Conservation (phyloP, 2,329 filamentous ascomycete species). For the Xylaria arbuscula region DNA sequence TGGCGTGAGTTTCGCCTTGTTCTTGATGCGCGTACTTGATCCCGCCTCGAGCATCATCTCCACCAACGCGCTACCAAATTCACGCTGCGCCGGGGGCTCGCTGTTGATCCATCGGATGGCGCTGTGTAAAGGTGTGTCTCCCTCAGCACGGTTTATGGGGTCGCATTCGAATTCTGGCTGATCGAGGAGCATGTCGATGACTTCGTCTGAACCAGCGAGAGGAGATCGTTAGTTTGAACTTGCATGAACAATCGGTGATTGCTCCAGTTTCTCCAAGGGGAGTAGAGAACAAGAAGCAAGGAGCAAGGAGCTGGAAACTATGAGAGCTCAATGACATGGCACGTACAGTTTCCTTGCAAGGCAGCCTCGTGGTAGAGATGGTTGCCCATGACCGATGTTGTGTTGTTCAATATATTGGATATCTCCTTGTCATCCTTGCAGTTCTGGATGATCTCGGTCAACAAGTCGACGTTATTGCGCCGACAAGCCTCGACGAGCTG, state of each 20-base stretch:
- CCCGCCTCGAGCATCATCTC: slow-evolving; percentile 87
- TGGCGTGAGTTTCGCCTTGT: slow-evolving; percentile 79
- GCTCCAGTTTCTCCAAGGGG: not conserved
- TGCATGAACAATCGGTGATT: too few species aligned
- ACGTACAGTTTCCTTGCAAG: slow-evolving; percentile 83
- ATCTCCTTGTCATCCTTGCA: slow-evolving; percentile 72
- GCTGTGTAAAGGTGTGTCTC: slow-evolving; percentile 83
- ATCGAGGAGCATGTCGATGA: slow-evolving; percentile 84
- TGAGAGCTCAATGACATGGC: not conserved
- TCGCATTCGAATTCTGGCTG: slow-evolving; percentile 89
- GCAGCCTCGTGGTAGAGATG: slow-evolving; percentile 92
- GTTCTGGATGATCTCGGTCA: slow-evolving; percentile 76
- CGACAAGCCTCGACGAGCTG: slow-evolving; percentile 92
- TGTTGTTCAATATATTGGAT: slow-evolving; percentile 83
- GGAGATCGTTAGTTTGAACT: slow-evolving; percentile 13
- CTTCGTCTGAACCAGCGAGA: slow-evolving; percentile 68
- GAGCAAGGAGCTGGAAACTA: not conserved
- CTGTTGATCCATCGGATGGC: slow-evolving; percentile 81
- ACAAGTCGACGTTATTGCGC: slow-evolving; percentile 88
- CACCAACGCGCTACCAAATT: slow-evolving; percentile 74
- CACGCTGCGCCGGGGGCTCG: slow-evolving; percentile 70
- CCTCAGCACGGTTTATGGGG: slow-evolving; percentile 75
- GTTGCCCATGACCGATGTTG: slow-evolving; percentile 87
- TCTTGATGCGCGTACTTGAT: slow-evolving; percentile 66
- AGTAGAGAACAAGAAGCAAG: too few species aligned